Conservation (phyloP, 169 alveolate species). For the Perkinsus olseni region DNA sequence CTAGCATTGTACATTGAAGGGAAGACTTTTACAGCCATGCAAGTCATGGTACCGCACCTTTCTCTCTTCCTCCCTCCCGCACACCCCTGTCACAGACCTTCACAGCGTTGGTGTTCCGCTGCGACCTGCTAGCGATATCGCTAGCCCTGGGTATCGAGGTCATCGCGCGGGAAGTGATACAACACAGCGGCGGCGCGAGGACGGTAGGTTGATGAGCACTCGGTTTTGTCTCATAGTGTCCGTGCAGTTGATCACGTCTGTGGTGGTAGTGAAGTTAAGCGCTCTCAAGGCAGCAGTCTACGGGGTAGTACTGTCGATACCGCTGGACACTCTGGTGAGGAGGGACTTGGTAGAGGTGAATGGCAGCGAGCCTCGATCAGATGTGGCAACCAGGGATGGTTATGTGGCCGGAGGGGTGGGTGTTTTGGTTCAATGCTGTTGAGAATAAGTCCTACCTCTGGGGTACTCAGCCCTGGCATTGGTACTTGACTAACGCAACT, state of each 20-base stretch:
- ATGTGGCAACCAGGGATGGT: conserved; percentile 3
- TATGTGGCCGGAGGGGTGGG: conserved; percentile 52
- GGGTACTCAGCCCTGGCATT: conserved; percentile 42
- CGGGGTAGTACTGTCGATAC: conserved; percentile 2
- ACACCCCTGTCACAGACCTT: conserved; percentile 11
- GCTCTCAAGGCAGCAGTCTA: neutral
- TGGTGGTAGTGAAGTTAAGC: neutral
- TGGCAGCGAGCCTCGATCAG: neutral
- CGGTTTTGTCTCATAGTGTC: neutral
- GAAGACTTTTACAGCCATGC: neutral
- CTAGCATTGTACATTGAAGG: neutral
- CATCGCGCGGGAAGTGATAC: neutral
- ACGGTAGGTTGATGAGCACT: neutral
- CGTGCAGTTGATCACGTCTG: neutral
- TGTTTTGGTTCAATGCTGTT: conserved; percentile 35
- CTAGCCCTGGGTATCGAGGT: conserved; percentile 15
- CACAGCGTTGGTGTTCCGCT: conserved; percentile 36
- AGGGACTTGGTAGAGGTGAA: neutral
- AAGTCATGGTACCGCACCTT: neutral
- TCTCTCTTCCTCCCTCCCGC: too few species aligned
- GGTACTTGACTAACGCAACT: conserved; percentile 43
- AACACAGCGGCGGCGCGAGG: neutral
- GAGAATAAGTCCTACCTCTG: conserved; percentile 41
- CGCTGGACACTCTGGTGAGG: conserved; percentile 18
- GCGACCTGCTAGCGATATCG: conserved; percentile 40